Evolutionary conservation across 352 stramenopile genomes (phyloP).

Genomic region (Elongisporangium anandrum): DNA sequence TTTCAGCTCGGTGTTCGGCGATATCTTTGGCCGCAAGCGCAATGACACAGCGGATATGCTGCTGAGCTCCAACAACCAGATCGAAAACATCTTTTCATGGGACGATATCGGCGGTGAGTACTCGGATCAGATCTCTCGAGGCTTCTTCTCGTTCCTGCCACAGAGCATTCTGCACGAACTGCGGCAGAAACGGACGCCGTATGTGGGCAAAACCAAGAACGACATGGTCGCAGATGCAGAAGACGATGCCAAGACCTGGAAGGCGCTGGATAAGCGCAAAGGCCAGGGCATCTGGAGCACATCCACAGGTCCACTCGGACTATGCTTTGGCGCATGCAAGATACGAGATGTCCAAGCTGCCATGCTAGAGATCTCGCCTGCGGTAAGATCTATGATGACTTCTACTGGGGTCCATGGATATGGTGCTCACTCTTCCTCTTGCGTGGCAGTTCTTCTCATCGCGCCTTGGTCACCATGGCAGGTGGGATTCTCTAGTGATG

Average conservation of each 20-base stretch:
- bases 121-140: conserved; percentile 55
- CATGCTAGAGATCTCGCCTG: conserved; percentile 57
- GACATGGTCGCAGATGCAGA: conserved; percentile 13
- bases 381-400: conserved; percentile 13
- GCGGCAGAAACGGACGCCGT: conserved; percentile 19
- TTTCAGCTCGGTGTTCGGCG: conserved; percentile 59
- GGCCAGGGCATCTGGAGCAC: conserved; percentile 68
- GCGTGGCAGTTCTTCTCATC: conserved; percentile 53
- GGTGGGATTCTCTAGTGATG: conserved; percentile 3
- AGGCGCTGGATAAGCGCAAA: conserved; percentile 33
- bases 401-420: neutral
- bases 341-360: conserved; percentile 57
- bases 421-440: neutral
- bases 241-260: conserved; percentile 20
- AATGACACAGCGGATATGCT: conserved; percentile 45
- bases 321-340: conserved; percentile 53
- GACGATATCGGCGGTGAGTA: conserved; percentile 59
- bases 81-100: conserved; percentile 58
- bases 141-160: conserved; percentile 61
- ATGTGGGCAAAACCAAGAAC: conserved; percentile 9
- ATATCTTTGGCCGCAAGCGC: conserved; percentile 65
- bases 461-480: conserved; percentile 17
- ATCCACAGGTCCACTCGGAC: conserved; percentile 41
- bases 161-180: conserved; percentile 40
- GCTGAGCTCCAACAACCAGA: conserved; percentile 24